These are phyloP conservation scores for Hirsutella thompsonii DNA, from an alignment of 2,329 filamentous ascomycete genomes.

Conservation along the genomic window DNA sequence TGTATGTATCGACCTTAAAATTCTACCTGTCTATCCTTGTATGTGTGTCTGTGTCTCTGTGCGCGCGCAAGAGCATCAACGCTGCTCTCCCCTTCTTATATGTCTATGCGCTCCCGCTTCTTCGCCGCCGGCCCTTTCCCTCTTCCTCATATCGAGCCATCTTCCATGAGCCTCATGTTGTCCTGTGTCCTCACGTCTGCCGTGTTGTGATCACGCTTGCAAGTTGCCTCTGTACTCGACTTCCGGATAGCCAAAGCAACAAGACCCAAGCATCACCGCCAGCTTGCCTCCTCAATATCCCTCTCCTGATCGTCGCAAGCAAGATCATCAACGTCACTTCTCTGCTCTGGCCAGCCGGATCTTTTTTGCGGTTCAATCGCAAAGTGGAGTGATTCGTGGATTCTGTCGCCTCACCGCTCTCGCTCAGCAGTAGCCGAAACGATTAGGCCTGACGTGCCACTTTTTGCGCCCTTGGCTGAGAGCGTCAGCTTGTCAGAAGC, in stretches of 20 bases:
- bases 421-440: not conserved
- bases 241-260: no score
- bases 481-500: not conserved
- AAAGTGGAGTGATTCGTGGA: no score
- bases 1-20: not conserved
- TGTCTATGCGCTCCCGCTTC: constrained; percentile 20
- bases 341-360: no score
- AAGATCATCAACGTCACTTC: no score
- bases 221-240: no score
- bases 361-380: no score
- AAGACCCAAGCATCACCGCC: no score
- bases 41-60: not conserved
- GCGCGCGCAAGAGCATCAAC: constrained; percentile 1
- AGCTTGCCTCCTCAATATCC: no score
- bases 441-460: not conserved
- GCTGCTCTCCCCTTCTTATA: constrained; percentile 14
- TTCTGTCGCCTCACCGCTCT: not conserved
- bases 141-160: not conserved
- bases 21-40: not conserved
- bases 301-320: no score
- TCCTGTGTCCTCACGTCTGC: no score
- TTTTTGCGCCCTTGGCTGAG: not conserved
- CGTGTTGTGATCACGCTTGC: no score
- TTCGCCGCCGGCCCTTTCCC: constrained; percentile 5
- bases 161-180: not conserved